phyloP scores from a whole-genome alignment of 805 yeast genomes.

The Zygosaccharomyces bailii region DNA sequence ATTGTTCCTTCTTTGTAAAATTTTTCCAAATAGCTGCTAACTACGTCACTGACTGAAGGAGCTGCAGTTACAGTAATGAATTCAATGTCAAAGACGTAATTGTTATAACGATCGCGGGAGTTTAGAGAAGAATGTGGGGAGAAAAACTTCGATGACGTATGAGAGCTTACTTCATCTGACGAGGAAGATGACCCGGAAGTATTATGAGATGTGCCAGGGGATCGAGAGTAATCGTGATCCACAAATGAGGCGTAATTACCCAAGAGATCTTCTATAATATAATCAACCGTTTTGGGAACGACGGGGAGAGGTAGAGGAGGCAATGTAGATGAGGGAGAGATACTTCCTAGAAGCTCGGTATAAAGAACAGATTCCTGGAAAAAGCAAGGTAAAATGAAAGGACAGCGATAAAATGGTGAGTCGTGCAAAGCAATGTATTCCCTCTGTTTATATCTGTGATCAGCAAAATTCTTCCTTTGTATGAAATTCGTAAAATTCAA shows the following conservation, averaged over 20 bases:
- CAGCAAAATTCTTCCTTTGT: constrained; percentile 46
- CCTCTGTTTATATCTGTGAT: constrained; percentile 53
- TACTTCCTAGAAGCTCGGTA: constrained; percentile 47
- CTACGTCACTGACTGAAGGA: constrained; percentile 36
- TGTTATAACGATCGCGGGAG: constrained; percentile 13
- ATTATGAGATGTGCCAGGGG: constrained; percentile 3
- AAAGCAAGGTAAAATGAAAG: constrained; percentile 60
- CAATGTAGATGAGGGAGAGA: constrained; percentile 57
- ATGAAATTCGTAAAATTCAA: constrained; percentile 57
- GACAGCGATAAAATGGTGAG: constrained; percentile 75
- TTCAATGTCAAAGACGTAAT: constrained; percentile 41
- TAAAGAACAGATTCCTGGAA: constrained; percentile 45
- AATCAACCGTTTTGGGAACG: constrained; percentile 45
- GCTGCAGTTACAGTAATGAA: constrained; percentile 42
- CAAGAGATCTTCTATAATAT: constrained; percentile 39
- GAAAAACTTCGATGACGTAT: neutral
- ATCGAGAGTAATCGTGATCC: constrained; percentile 1
- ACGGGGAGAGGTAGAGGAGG: constrained; percentile 65
- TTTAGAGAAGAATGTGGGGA: constrained; percentile 7
- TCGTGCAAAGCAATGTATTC: constrained; percentile 68
- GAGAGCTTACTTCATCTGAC: neutral
- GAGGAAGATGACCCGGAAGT: neutral
- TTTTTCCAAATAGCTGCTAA: constrained; percentile 39
- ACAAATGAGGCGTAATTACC: constrained; percentile 16
- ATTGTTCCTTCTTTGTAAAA: constrained; percentile 41